These are phyloP conservation scores for Mycena floridula DNA, from an alignment of 768 basidiomycete genomes.

Conservation along the genomic window DNA sequence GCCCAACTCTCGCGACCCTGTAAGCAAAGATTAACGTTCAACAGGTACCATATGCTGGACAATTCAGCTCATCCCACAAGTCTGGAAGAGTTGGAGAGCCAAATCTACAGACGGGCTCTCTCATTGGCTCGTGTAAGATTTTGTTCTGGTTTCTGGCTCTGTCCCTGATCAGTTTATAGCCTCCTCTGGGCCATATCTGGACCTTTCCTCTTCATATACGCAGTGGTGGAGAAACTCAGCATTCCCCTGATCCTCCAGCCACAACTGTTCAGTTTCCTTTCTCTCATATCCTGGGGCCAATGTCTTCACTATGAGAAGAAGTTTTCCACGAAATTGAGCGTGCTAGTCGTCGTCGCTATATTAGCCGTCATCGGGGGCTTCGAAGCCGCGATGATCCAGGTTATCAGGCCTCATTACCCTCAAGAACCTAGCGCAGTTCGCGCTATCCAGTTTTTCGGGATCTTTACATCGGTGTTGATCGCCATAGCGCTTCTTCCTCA, in stretches of 20 bases:
- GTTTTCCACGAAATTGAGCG: constrained; percentile 28
- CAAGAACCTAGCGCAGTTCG: constrained; percentile 16
- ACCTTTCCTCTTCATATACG: constrained; percentile 63
- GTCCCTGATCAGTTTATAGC: constrained; percentile 19
- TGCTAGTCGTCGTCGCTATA: constrained; percentile 29
- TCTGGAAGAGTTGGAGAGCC: constrained; percentile 64
- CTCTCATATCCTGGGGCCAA: constrained; percentile 59
- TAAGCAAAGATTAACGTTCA: not conserved
- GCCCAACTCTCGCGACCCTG: not conserved
- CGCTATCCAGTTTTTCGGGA: constrained; percentile 52
- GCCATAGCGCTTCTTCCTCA: constrained; percentile 49
- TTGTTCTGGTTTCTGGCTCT: not conserved
- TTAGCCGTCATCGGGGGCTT: constrained; percentile 46
- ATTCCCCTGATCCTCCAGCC: constrained; percentile 69
- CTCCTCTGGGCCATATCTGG: constrained; percentile 57
- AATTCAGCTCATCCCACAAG: constrained; percentile 61
- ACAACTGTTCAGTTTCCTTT: constrained; percentile 56
- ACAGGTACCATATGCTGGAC: constrained; percentile 64
- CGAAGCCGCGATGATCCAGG: constrained; percentile 55
- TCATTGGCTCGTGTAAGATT: constrained; percentile 51
- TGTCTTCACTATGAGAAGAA: constrained; percentile 59
- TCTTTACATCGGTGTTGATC: constrained; percentile 53
- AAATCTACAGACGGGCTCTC: constrained; percentile 71
- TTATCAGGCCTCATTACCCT: constrained; percentile 38
- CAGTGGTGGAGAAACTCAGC: constrained; percentile 56